These are phyloP conservation scores for Beauveria asiatica DNA, from an alignment of 2,329 filamentous ascomycete genomes.

Conservation along the genomic window DNA sequence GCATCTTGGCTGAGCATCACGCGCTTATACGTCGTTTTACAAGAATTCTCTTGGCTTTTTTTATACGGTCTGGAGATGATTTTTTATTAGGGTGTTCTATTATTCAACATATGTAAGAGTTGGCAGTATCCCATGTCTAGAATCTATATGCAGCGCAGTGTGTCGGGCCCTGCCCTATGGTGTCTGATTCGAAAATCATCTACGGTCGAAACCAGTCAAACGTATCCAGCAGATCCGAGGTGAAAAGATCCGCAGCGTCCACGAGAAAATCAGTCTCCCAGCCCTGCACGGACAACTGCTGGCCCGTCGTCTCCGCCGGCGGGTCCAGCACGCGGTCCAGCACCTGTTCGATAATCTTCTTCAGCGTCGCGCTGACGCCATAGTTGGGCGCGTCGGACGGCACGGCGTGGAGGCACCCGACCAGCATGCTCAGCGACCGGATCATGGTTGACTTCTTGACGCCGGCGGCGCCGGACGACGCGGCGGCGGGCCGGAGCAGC, in stretches of 20 bases:
- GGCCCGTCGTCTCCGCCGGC: slow-evolving; percentile 13
- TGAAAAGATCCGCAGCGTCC: slow-evolving; percentile 28
- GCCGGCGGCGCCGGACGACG: slow-evolving; percentile 17
- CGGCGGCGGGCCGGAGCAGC: slow-evolving; percentile 29
- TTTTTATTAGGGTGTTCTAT: neutral
- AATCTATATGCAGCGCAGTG: neutral
- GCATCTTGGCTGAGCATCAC: neutral
- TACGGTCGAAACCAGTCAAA: slow-evolving; percentile 36
- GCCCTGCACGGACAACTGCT: slow-evolving; percentile 2
- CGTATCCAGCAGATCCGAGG: slow-evolving; percentile 40
- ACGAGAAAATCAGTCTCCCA: slow-evolving; percentile 21
- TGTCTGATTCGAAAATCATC: neutral
- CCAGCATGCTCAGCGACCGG: slow-evolving; percentile 40
- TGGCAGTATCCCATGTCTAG: neutral
- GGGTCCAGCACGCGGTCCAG: slow-evolving; percentile 39
- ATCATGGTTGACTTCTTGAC: slow-evolving; percentile 38
- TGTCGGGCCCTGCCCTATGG: neutral
- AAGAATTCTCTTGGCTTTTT: no score
- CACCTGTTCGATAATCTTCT: slow-evolving; percentile 38
- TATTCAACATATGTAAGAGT: neutral
- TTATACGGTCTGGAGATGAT: no score
- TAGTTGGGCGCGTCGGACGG: slow-evolving; percentile 37
- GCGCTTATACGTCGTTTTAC: neutral
- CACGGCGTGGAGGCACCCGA: slow-evolving; percentile 42
- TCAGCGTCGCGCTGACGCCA: slow-evolving; percentile 34